phyloP scores from a whole-genome alignment of 2,329 filamentous ascomycete species.

The Hypoxylon sp. region DNA sequence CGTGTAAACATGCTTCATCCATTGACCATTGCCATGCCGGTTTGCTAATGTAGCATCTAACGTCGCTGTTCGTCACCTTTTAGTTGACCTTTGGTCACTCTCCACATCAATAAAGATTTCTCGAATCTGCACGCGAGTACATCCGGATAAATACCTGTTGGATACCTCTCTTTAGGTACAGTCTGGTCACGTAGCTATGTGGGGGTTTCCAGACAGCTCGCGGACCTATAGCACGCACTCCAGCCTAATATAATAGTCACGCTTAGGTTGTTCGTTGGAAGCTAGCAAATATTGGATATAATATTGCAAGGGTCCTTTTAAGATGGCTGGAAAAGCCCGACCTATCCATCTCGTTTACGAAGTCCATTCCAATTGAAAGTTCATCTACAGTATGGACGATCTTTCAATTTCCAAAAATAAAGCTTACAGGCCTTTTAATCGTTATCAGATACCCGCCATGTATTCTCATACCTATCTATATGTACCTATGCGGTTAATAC shows the following conservation, averaged over 20 bases:
- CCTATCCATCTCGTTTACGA: conserved; percentile 11
- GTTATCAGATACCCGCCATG: neutral
- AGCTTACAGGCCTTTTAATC: conserved; percentile 14
- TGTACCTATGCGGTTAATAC: neutral
- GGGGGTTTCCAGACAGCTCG: conserved; percentile 28
- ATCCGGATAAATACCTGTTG: conserved; percentile 38
- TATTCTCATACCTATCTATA: conserved; percentile 1
- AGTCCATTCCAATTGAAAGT: conserved; percentile 21
- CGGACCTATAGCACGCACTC: conserved; percentile 28
- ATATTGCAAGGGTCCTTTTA: conserved; percentile 28
- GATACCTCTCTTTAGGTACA: conserved; percentile 5
- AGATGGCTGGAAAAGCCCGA: conserved; percentile 3
- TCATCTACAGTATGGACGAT: neutral
- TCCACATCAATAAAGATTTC: conserved; percentile 9
- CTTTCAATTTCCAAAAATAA: conserved; percentile 19
- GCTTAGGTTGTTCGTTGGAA: conserved; percentile 19
- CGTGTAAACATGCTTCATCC: conserved; percentile 24
- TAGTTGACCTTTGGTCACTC: conserved; percentile 5
- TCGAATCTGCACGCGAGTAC: conserved; percentile 32
- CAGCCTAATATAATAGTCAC: conserved; percentile 12
- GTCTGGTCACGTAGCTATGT: conserved; percentile 23
- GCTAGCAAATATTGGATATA: conserved; percentile 14
- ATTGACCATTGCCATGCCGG: conserved; percentile 14
- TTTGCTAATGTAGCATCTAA: conserved; percentile 3
- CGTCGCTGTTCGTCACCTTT: conserved; percentile 22